A percentile compares a stretch with the other conserved stretches of the same genome.
Evolutionary conservation across 2,329 filamentous ascomycete species (phyloP).

Genomic region (Fusarium hainanense): DNA sequence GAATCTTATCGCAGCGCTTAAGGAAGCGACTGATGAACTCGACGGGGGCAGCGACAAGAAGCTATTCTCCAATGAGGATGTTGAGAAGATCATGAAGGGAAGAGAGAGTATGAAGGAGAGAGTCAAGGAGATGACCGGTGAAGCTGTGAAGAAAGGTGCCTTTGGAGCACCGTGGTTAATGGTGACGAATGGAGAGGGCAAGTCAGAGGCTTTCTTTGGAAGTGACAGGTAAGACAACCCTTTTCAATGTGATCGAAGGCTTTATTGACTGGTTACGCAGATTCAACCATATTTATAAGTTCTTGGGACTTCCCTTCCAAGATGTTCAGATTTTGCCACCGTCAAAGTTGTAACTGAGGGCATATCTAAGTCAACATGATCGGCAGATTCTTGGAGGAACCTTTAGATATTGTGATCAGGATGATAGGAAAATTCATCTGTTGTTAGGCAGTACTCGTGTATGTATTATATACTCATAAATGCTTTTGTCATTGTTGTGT

Average conservation of each 20-base stretch:
- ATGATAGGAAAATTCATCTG: background rate
- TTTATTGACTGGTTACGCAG: slow-evolving; percentile 50
- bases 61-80: slow-evolving; percentile 64
- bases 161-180: slow-evolving; percentile 84
- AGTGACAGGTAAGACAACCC: slow-evolving; percentile 68
- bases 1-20: slow-evolving; percentile 57
- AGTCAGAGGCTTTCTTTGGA: slow-evolving; percentile 78
- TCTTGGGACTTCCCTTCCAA: slow-evolving; percentile 69
- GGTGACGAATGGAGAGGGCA: slow-evolving; percentile 68
- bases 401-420: background rate
- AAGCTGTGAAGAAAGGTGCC: slow-evolving; percentile 72
- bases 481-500: background rate
- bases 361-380: background rate
- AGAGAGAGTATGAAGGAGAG: slow-evolving; percentile 58
- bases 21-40: slow-evolving; percentile 46
- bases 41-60: slow-evolving; percentile 34
- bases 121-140: slow-evolving; percentile 68
- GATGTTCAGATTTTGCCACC: slow-evolving; percentile 57
- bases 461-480: background rate
- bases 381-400: background rate
- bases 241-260: fast-evolving
- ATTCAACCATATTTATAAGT: slow-evolving; percentile 76
- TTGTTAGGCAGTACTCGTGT: background rate
- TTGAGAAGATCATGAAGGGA: slow-evolving; percentile 65
- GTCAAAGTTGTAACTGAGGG: slow-evolving; percentile 51